Conservation (phyloP, 768 basidiomycete species). For the Termitomyces heimii region DNA sequence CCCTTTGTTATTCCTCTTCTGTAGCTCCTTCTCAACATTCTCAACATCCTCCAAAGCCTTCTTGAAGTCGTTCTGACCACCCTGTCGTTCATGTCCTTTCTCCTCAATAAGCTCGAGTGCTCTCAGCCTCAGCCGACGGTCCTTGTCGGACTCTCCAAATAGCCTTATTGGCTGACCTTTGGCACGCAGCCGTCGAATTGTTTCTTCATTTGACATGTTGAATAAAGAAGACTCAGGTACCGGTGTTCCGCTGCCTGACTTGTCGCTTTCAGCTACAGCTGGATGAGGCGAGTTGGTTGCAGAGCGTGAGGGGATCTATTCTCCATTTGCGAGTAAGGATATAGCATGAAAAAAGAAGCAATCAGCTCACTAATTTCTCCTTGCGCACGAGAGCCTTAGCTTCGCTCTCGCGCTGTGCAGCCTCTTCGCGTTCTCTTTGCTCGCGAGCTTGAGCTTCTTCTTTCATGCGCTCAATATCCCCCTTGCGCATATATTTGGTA, state of each 20-base stretch:
- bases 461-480: conserved; percentile 77
- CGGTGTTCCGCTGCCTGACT: conserved; percentile 27
- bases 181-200: conserved; percentile 77
- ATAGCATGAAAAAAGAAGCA: neutral
- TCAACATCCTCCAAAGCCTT: conserved; percentile 86
- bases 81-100: conserved; percentile 70
- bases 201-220: conserved; percentile 93
- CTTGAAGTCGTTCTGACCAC: conserved; percentile 94
- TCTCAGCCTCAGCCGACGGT: conserved; percentile 80
- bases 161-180: conserved; percentile 94
- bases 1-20: conserved; percentile 51
- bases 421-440: conserved; percentile 21
- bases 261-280: conserved; percentile 20
- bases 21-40: conserved; percentile 62
- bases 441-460: conserved; percentile 33
- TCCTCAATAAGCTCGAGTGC: conserved; percentile 96
- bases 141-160: conserved; percentile 95
- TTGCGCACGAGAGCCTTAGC: conserved; percentile 26
- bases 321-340: conserved; percentile 39
- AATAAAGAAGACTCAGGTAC: conserved; percentile 53
- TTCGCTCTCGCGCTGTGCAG: conserved; percentile 17
- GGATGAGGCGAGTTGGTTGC: conserved; percentile 36
- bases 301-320: conserved; percentile 37
- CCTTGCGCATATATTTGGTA: conserved; percentile 85
- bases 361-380: conserved; percentile 38